These are phyloP conservation scores for Suhomyces terraborum DNA, from an alignment of 1,139 yeast genomes.

Conservation along the genomic window DNA sequence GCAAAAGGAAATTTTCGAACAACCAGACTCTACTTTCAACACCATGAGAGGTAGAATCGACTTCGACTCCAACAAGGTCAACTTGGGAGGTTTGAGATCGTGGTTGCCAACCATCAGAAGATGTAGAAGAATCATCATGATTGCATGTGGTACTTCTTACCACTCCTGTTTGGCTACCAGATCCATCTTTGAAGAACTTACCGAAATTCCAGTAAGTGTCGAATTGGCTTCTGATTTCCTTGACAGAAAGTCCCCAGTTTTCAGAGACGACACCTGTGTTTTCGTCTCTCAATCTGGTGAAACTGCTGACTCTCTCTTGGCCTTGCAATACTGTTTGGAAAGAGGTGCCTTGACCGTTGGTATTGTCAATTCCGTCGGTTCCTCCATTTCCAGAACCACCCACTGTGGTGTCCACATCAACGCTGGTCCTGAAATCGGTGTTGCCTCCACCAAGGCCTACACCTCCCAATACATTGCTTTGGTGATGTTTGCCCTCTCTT, in stretches of 20 bases:
- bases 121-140: conserved; percentile 94
- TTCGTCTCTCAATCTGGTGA: conserved; percentile 99
- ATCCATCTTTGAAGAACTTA: conserved; percentile 92
- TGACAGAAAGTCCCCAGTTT: conserved; percentile 93
- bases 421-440: conserved; percentile 99
- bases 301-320: conserved; percentile 97
- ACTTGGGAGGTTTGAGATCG: conserved; percentile 86
- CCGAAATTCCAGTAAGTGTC: conserved; percentile 93
- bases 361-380: conserved; percentile 91
- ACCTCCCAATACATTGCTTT: conserved; percentile 97
- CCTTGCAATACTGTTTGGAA: conserved; percentile 92
- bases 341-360: conserved; percentile 98
- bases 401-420: conserved; percentile 99
- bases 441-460: conserved; percentile 99
- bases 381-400: conserved; percentile 91
- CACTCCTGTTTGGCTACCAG: conserved; percentile 98
- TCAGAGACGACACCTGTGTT: conserved; percentile 96
- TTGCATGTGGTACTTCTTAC: conserved; percentile 99
- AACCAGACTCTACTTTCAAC: conserved; percentile 96
- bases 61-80: conserved; percentile 74
- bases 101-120: conserved; percentile 89
- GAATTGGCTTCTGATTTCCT: conserved; percentile 97
- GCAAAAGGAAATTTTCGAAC: conserved; percentile 99
- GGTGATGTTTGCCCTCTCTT: conserved; percentile 93
- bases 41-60: conserved; percentile 99